Percentiles rank a stretch among this genome's conserved stretches.
Evolutionary conservation across 1,284 basidiomycete species (phyloP).

Genomic region (Cryptococcus neoformans): DNA sequence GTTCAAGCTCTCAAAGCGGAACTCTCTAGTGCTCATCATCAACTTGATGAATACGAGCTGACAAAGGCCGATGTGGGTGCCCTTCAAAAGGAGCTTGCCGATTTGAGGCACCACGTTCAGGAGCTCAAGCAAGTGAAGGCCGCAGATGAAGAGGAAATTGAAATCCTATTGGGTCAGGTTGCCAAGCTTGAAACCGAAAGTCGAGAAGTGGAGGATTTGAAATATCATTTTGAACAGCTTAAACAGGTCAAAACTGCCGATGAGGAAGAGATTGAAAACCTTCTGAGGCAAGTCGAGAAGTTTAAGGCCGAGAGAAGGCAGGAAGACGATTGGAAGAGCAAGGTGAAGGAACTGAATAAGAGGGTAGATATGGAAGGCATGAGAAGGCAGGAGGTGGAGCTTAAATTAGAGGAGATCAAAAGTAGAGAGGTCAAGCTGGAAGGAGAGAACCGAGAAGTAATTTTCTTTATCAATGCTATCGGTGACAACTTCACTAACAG

Average conservation of each 20-base stretch:
- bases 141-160: slow-evolving; percentile 27
- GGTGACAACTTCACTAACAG: neutral
- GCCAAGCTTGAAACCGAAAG: slow-evolving; percentile 13
- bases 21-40: slow-evolving; percentile 9
- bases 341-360: slow-evolving; percentile 13
- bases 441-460: slow-evolving; percentile 48
- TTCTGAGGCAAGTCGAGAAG: slow-evolving; percentile 11
- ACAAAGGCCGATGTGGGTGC: neutral
- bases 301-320: slow-evolving; percentile 6
- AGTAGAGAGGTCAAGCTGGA: slow-evolving; percentile 4
- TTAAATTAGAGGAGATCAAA: slow-evolving; percentile 32
- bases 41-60: slow-evolving; percentile 4
- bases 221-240: slow-evolving; percentile 9
- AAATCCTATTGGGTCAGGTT: slow-evolving; percentile 9
- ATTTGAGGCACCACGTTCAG: slow-evolving; percentile 6
- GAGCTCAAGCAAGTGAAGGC: slow-evolving; percentile 16
- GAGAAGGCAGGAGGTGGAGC: neutral
- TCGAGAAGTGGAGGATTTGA: slow-evolving; percentile 12
- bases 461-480: no score
- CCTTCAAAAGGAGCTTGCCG: slow-evolving; percentile 3
- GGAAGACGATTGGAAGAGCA: slow-evolving; percentile 12
- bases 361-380: slow-evolving; percentile 11
- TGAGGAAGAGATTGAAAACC: slow-evolving; percentile 23
- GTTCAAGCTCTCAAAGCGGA: slow-evolving; percentile 8
- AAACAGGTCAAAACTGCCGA: slow-evolving; percentile 17